Evolutionary conservation across 1,139 yeast genomes (phyloP).

Genomic region (Suhomyces atakaporum): DNA sequence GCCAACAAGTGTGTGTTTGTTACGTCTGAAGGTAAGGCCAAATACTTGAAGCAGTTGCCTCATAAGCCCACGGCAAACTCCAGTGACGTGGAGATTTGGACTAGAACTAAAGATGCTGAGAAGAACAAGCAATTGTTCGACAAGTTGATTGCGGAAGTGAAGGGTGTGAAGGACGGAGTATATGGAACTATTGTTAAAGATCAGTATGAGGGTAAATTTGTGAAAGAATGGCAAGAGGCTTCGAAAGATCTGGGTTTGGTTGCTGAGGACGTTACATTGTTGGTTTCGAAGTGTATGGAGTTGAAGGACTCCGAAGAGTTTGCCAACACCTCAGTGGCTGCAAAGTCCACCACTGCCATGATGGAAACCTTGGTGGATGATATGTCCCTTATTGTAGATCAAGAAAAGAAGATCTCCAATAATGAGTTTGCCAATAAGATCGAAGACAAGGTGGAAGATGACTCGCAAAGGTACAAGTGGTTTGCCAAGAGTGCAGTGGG

Average conservation of each 20-base stretch:
- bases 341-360: conserved; percentile 76
- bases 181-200: conserved; percentile 74
- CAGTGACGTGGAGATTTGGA: conserved; percentile 63
- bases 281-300: conserved; percentile 62
- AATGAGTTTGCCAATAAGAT: conserved; percentile 71
- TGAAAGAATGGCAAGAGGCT: conserved; percentile 72
- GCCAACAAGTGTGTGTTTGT: conserved; percentile 63
- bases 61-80: conserved; percentile 39
- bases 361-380: conserved; percentile 86
- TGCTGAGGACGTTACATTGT: conserved; percentile 33
- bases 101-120: conserved; percentile 78
- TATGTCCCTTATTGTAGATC: conserved; percentile 86
- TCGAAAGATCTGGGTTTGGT: conserved; percentile 46
- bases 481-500: conserved; percentile 64
- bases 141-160: conserved; percentile 55
- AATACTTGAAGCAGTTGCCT: conserved; percentile 63
- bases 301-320: conserved; percentile 81
- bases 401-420: conserved; percentile 76
- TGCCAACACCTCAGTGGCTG: conserved; percentile 63
- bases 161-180: conserved; percentile 41
- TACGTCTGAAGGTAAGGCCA: conserved; percentile 87
- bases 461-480: conserved; percentile 77
- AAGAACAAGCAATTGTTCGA: conserved; percentile 69
- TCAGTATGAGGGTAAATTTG: conserved; percentile 76
- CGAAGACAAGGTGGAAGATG: conserved; percentile 78